Evolutionary conservation across 257 asterid species (phyloP).

Genomic region (Schizonepeta tenuifolia): DNA sequence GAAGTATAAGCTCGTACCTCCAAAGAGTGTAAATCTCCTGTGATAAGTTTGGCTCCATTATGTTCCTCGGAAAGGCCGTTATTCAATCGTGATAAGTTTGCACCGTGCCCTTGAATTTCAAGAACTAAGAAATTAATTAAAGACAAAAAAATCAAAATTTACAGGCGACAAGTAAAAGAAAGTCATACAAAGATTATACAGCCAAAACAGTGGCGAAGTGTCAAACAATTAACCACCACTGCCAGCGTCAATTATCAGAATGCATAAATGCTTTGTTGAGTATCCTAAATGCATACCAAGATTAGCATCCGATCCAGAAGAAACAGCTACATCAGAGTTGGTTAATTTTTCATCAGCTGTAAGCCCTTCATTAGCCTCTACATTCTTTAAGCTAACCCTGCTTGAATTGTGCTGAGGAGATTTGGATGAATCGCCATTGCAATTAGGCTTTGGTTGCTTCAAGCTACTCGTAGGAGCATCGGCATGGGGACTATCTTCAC

Average conservation of each 20-base stretch:
- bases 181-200: conserved; percentile 16
- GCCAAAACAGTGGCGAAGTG: neutral
- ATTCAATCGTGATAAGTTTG: conserved; percentile 48
- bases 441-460: conserved; percentile 54
- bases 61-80: conserved; percentile 52
- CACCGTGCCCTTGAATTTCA: conserved; percentile 51
- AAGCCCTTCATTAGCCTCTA: conserved; percentile 55
- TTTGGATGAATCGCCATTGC: conserved; percentile 57
- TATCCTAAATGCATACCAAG: conserved; percentile 51
- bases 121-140: conserved; percentile 18
- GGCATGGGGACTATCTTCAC: conserved; percentile 58
- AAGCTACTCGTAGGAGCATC: conserved; percentile 44
- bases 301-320: conserved; percentile 56
- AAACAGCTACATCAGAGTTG: conserved; percentile 48
- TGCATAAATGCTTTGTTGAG: conserved; percentile 11
- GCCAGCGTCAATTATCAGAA: neutral
- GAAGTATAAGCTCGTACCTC: conserved; percentile 53
- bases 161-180: conserved; percentile 7
- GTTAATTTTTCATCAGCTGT: conserved; percentile 52
- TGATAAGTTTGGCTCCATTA: conserved; percentile 52
- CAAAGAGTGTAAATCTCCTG: conserved; percentile 48
- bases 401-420: conserved; percentile 54
- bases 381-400: conserved; percentile 43
- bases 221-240: neutral
- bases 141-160: conserved; percentile 21